Conservation (phyloP, 495 filamentous ascomycete species). For the Aspergillus wentii region DNA sequence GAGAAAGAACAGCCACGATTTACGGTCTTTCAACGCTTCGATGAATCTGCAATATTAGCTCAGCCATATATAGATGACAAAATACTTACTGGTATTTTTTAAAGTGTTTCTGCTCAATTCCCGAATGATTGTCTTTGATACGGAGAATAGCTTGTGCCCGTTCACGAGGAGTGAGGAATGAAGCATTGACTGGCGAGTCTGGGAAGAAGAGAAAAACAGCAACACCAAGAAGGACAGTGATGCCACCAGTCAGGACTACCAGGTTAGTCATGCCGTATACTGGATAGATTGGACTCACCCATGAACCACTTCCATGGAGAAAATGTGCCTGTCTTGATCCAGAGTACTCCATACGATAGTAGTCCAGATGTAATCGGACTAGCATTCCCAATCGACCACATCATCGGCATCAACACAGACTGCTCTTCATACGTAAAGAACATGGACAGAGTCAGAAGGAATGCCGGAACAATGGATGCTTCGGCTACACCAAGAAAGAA, state of each 20-base stretch:
- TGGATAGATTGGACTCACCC: too few relatives aligned
- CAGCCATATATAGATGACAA: too few relatives aligned
- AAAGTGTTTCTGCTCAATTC: conserved; percentile 53
- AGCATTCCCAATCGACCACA: conserved; percentile 38
- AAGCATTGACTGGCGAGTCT: conserved; percentile 52
- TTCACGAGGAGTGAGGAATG: conserved; percentile 49
- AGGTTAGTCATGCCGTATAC: too few relatives aligned
- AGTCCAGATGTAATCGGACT: conserved; percentile 37
- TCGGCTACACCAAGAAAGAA: conserved; percentile 36
- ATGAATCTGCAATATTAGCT: conserved; percentile 14
- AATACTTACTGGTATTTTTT: conserved; percentile 43
- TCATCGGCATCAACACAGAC: conserved; percentile 36
- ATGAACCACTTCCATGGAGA: conserved; percentile 39
- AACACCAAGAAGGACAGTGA: conserved; percentile 46
- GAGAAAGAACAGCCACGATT: conserved; percentile 30
- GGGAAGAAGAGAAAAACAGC: conserved; percentile 50
- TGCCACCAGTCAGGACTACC: conserved; percentile 46
- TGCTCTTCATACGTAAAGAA: conserved; percentile 42
- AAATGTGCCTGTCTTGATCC: conserved; percentile 34
- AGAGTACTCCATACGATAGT: conserved; percentile 35
- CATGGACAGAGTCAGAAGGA: conserved; percentile 35
- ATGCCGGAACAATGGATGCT: conserved; percentile 37
- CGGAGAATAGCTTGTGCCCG: conserved; percentile 51
- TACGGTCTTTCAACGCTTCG: conserved; percentile 23
- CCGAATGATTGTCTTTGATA: conserved; percentile 52